Evolutionary conservation across 108 stramenopile species (phyloP).

Genomic region (Fistulifera pelliculosa): DNA sequence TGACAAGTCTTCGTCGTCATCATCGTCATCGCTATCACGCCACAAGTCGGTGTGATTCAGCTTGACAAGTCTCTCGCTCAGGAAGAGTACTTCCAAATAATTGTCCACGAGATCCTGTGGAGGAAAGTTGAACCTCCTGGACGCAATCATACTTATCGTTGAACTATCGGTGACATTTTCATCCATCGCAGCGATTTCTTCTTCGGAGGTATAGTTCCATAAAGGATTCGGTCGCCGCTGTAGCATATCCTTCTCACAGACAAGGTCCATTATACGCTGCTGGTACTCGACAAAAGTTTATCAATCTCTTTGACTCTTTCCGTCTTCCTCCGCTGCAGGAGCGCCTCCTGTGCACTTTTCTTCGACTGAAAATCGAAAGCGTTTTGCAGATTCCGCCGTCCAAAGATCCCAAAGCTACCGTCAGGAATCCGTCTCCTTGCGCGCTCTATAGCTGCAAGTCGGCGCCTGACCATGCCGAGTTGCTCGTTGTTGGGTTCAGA

Average conservation of each 20-base stretch:
- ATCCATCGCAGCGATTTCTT: background rate
- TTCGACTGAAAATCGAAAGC: background rate
- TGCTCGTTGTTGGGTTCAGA: conserved; percentile 9
- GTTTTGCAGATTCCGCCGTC: conserved; percentile 7
- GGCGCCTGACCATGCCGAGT: conserved; percentile 9
- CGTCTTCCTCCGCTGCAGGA: conserved; percentile 28
- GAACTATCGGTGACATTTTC: background rate
- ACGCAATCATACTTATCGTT: conserved; percentile 6
- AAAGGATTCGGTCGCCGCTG: conserved; percentile 77
- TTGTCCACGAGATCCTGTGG: conserved; percentile 71
- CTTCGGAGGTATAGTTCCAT: conserved; percentile 64
- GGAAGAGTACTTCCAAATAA: conserved; percentile 71
- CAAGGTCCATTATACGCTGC: conserved; percentile 46
- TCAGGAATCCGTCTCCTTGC: conserved; percentile 19
- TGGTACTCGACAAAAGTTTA: conserved; percentile 42
- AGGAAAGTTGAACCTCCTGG: conserved; percentile 71
- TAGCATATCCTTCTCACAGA: conserved; percentile 78
- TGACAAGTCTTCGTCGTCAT: conserved; percentile 23
- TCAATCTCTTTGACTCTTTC: conserved; percentile 74
- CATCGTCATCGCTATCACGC: conserved; percentile 62
- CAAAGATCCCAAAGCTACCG: conserved; percentile 6
- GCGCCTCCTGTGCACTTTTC: conserved; percentile 9
- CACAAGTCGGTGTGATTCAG: conserved; percentile 84
- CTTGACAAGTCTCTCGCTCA: conserved; percentile 35
- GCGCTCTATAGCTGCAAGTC: conserved; percentile 34